Conservation (phyloP, 225 moss, liverwort and hornwort species). For the Lunularia cruciata region DNA sequence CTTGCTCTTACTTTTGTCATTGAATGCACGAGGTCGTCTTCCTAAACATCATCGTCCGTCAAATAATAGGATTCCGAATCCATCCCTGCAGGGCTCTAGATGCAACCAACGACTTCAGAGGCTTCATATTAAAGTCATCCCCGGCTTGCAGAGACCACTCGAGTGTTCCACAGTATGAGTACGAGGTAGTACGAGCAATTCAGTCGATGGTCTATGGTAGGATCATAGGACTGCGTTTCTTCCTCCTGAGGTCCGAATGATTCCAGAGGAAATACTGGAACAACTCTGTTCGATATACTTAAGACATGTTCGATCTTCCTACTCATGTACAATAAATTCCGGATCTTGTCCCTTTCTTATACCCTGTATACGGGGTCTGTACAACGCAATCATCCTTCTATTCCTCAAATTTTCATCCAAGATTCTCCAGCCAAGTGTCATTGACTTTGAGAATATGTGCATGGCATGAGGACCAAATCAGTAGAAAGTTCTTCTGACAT, state of each 20-base stretch:
- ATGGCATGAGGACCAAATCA: not conserved
- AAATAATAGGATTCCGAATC: not conserved
- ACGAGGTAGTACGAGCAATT: not conserved
- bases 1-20: not conserved
- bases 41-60: not conserved
- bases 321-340: conserved; percentile 11
- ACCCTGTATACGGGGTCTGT: not conserved
- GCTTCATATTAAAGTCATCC: not conserved
- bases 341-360: not conserved
- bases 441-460: not conserved
- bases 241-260: not conserved
- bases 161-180: not conserved
- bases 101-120: not conserved
- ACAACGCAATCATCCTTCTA: conserved; percentile 12
- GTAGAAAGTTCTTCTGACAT: not conserved
- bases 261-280: not conserved
- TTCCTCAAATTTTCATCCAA: not conserved
- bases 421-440: not conserved
- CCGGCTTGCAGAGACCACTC: not conserved
- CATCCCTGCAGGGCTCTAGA: not conserved
- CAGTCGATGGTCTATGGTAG: not conserved
- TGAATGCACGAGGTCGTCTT: not conserved
- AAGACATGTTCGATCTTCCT: not conserved
- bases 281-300: conserved; percentile 1
- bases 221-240: conserved; percentile 4